A percentile compares a stretch with the other conserved stretches of the same genome.
These are phyloP conservation scores for Lophiostoma macrostomum DNA, from an alignment of 495 filamentous ascomycete species.

Conservation along the genomic window DNA sequence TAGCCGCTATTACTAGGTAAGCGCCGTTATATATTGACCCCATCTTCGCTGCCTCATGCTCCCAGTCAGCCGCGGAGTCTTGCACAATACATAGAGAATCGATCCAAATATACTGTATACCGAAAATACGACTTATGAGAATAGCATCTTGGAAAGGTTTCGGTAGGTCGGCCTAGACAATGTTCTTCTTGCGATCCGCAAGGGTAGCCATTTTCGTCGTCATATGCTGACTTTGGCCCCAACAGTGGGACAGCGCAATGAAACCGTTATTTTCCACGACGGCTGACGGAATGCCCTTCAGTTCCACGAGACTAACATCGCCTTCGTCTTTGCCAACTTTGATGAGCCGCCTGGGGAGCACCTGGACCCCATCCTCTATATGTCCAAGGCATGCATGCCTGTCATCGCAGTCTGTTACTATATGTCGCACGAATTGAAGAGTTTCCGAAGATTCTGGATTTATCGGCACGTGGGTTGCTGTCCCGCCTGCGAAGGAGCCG, in stretches of 20 bases:
- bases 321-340: background rate
- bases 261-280: background rate
- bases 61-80: constrained; percentile 1
- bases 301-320: background rate
- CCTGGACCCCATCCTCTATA: background rate
- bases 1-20: background rate
- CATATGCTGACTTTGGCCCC: constrained; percentile 1
- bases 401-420: background rate
- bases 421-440: no score
- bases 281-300: background rate
- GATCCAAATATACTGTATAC: constrained; percentile 9
- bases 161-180: background rate
- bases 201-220: background rate
- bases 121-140: background rate
- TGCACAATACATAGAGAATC: constrained; percentile 7
- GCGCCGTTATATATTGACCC: background rate
- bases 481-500: no score
- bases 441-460: no score
- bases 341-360: background rate
- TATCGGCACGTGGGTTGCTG: no score
- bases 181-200: background rate
- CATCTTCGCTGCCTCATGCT: constrained; percentile 2
- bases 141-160: constrained; percentile 18
- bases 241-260: constrained; percentile 8
- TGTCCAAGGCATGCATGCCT: background rate